Conservation (phyloP, 768 basidiomycete genomes). For the Termitomyces sp. region DNA sequence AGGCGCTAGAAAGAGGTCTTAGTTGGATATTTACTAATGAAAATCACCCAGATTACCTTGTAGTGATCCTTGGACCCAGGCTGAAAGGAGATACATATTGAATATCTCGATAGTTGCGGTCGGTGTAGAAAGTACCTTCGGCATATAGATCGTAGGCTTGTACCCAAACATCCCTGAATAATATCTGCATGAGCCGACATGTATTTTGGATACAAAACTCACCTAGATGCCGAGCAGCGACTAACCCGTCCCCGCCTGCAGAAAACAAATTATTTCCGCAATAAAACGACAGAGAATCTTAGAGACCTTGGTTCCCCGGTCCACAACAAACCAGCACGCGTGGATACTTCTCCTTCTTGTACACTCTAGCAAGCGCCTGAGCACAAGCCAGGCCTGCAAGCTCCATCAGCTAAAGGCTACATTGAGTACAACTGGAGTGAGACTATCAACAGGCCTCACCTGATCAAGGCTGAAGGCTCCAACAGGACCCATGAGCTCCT, state of each 20-base stretch:
- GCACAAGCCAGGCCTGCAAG: constrained; percentile 94
- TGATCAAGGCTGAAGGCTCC: constrained; percentile 96
- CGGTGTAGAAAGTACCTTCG: constrained; percentile 60
- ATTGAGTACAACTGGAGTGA: background rate
- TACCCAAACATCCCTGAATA: constrained; percentile 87
- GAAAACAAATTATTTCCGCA: background rate
- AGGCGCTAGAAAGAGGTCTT: constrained; percentile 53
- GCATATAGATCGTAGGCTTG: constrained; percentile 85
- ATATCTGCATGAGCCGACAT: background rate
- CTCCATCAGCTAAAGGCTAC: constrained; percentile 71
- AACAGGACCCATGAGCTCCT: constrained; percentile 84
- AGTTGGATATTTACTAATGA: background rate
- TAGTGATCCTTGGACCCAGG: constrained; percentile 94
- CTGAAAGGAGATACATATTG: constrained; percentile 32
- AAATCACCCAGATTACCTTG: constrained; percentile 44
- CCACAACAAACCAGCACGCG: constrained; percentile 95
- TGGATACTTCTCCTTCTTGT: constrained; percentile 62
- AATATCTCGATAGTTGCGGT: background rate
- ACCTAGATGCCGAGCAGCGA: constrained; percentile 94
- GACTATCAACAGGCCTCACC: constrained; percentile 35
- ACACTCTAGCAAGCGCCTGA: constrained; percentile 79
- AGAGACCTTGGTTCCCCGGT: constrained; percentile 86
- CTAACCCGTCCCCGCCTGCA: constrained; percentile 87
- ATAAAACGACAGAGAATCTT: background rate
- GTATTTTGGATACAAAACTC: constrained; percentile 18